phyloP scores from a whole-genome alignment of 225 moss, liverwort and hornwort genomes.

The Pseudisothecium myosuroides region DNA sequence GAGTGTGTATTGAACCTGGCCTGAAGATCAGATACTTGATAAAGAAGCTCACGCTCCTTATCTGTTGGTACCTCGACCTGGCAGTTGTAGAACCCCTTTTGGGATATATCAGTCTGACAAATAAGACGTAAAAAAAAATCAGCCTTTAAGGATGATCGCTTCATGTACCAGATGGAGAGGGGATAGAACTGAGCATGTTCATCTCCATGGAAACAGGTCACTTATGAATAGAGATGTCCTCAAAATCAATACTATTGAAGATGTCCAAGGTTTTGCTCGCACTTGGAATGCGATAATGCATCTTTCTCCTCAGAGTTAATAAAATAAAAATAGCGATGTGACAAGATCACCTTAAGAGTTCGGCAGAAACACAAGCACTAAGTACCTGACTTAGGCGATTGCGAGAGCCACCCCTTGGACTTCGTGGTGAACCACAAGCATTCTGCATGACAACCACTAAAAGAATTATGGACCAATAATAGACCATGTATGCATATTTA shows the following conservation, averaged over 20 bases:
- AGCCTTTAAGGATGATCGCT: background rate
- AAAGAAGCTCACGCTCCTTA: constrained; percentile 51
- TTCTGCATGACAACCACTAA: constrained; percentile 10
- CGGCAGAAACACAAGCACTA: background rate
- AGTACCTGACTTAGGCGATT: constrained; percentile 32
- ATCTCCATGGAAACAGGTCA: background rate
- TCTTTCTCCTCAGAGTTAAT: background rate
- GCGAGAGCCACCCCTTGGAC: constrained; percentile 19
- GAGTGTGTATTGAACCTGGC: constrained; percentile 17
- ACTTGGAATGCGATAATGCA: background rate
- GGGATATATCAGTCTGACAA: background rate
- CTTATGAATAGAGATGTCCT: background rate
- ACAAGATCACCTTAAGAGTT: background rate
- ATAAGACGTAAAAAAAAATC: background rate
- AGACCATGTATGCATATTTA: background rate
- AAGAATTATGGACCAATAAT: background rate
- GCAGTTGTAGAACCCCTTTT: constrained; percentile 12
- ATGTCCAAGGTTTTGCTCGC: background rate
- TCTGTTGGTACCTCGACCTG: constrained; percentile 31
- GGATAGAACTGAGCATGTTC: background rate
- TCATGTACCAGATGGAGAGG: background rate
- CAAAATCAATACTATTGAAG: background rate
- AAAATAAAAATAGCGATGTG: background rate
- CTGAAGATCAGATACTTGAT: constrained; percentile 48
- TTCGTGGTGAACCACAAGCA: constrained; percentile 23